These are phyloP conservation scores for Exutisphaerella laricina DNA, from an alignment of 2,329 filamentous ascomycete genomes.

Conservation along the genomic window DNA sequence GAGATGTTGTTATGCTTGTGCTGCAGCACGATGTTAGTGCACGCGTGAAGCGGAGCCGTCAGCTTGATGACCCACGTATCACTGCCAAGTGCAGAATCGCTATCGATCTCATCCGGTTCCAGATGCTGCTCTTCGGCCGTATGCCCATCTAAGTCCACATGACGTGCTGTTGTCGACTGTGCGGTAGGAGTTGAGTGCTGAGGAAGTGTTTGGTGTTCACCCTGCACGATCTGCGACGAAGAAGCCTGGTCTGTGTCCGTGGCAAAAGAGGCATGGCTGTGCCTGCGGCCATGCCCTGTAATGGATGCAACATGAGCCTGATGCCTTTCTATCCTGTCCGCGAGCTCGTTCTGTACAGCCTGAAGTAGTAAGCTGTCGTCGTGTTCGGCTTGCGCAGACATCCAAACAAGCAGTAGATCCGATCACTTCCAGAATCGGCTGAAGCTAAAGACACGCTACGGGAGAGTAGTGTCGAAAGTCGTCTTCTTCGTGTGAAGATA, in stretches of 20 bases:
- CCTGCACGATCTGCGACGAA: not conserved
- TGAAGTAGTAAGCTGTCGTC: not conserved
- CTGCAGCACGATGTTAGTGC: slow-evolving; percentile 21
- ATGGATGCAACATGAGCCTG: slow-evolving; percentile 12
- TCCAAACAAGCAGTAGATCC: no score
- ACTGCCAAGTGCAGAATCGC: slow-evolving; percentile 34
- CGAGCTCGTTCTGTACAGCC: slow-evolving; percentile 15
- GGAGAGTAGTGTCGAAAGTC: not conserved
- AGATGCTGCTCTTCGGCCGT: slow-evolving; percentile 34
- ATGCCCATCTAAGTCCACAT: slow-evolving; percentile 15
- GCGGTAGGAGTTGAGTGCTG: no score
- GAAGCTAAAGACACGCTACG: not conserved
- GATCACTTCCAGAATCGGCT: not conserved
- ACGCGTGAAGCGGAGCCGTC: no score
- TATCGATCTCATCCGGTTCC: slow-evolving; percentile 33
- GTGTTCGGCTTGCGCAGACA: not conserved
- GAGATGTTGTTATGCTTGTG: slow-evolving; percentile 31
- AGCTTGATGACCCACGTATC: slow-evolving; percentile 27
- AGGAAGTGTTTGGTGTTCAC: no score
- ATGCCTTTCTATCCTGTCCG: slow-evolving; percentile 15
- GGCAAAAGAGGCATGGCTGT: slow-evolving; percentile 4
- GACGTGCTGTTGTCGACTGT: not conserved
- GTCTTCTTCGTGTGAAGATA: no score
- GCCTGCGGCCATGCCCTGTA: not conserved
- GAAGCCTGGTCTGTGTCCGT: not conserved